phyloP scores from a whole-genome alignment of 768 basidiomycete genomes.

The Leccinellum albellum region DNA sequence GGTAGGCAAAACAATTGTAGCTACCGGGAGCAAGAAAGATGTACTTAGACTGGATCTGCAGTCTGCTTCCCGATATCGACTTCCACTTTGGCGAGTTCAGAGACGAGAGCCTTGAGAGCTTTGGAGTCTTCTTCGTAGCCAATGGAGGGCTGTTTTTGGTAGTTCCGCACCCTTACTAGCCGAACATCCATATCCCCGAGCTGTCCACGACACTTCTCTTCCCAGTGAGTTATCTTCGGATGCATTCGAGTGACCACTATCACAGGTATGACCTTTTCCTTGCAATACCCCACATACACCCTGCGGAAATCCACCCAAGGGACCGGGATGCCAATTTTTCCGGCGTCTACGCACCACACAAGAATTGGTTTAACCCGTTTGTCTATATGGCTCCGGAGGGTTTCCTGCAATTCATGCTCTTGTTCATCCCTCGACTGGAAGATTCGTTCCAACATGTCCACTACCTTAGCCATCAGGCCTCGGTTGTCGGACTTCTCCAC shows the following conservation, averaged over 20 bases:
- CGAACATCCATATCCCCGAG: slow-evolving; percentile 11
- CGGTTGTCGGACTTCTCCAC: slow-evolving; percentile 5
- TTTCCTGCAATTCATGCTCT: slow-evolving; percentile 16
- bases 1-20: background rate
- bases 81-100: background rate
- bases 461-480: slow-evolving; percentile 4
- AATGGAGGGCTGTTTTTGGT: slow-evolving; percentile 1
- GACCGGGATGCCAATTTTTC: slow-evolving; percentile 9
- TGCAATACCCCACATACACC: slow-evolving; percentile 25
- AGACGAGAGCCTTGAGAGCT: slow-evolving; percentile 14
- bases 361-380: slow-evolving; percentile 12
- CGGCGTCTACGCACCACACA: slow-evolving; percentile 26
- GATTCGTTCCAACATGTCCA: slow-evolving; percentile 5
- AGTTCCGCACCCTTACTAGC: slow-evolving; percentile 10
- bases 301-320: slow-evolving; percentile 22
- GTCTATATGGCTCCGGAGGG: slow-evolving; percentile 6
- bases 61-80: background rate
- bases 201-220: slow-evolving; percentile 10
- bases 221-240: slow-evolving; percentile 3
- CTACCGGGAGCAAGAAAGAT: background rate
- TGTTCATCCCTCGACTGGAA: slow-evolving; percentile 12
- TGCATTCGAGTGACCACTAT: slow-evolving; percentile 19
- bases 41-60: background rate
- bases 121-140: slow-evolving; percentile 17
- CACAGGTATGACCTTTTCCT: slow-evolving; percentile 15